phyloP scores from a whole-genome alignment of 768 basidiomycete species.

The Phaeotremella fagi region DNA sequence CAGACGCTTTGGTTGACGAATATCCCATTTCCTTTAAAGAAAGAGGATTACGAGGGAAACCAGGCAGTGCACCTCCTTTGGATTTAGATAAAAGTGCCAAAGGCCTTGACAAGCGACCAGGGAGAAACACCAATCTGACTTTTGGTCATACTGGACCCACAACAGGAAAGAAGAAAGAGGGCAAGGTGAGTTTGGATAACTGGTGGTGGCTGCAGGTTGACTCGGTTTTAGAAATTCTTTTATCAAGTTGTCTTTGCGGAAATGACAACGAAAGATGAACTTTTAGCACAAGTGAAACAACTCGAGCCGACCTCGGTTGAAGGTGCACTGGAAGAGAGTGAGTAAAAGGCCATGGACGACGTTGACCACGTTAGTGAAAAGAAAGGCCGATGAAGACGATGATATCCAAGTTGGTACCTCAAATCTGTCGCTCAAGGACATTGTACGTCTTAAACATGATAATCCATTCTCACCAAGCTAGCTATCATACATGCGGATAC shows the following conservation, averaged over 20 bases:
- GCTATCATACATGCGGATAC: constrained; percentile 84
- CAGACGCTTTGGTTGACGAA: constrained; percentile 38
- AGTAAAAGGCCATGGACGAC: too few relatives aligned
- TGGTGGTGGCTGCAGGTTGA: neutral
- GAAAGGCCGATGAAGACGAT: constrained; percentile 65
- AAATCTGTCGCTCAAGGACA: constrained; percentile 88
- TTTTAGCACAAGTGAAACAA: constrained; percentile 66
- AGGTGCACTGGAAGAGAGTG: constrained; percentile 67
- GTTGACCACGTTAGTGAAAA: constrained; percentile 54
- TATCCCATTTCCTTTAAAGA: constrained; percentile 30
- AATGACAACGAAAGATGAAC: constrained; percentile 61
- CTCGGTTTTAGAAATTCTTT: constrained; percentile 66
- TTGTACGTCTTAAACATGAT: constrained; percentile 57
- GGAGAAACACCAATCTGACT: constrained; percentile 20
- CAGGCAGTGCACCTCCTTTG: constrained; percentile 44
- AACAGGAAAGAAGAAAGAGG: constrained; percentile 46
- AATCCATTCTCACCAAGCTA: constrained; percentile 23
- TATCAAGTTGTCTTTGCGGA: constrained; percentile 80
- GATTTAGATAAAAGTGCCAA: constrained; percentile 28
- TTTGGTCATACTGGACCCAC: constrained; percentile 44
- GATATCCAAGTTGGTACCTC: constrained; percentile 87
- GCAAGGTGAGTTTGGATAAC: constrained; percentile 35
- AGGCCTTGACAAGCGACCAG: constrained; percentile 21
- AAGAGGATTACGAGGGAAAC: constrained; percentile 44
- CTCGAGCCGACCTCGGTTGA: constrained; percentile 62